These are phyloP conservation scores for Wickerhamiella brachini DNA, from an alignment of 805 yeast species.

Conservation along the genomic window DNA sequence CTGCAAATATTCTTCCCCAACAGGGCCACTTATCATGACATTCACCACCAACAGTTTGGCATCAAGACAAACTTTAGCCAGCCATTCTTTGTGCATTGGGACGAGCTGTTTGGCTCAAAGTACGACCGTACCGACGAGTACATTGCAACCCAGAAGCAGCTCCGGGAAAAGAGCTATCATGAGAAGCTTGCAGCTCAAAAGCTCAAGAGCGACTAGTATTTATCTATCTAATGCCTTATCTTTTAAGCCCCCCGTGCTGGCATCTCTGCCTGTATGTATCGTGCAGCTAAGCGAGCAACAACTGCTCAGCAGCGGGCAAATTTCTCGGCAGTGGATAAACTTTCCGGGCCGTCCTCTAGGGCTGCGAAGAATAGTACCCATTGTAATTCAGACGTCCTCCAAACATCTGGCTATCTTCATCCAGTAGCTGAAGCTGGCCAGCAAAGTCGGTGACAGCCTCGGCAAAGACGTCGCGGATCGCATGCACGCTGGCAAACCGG, in stretches of 20 bases:
- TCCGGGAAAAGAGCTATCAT: background rate
- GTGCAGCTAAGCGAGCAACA: too few relatives aligned
- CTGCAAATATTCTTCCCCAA: conserved; percentile 88
- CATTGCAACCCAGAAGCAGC: conserved; percentile 19
- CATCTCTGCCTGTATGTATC: too few relatives aligned
- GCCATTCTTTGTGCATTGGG: conserved; percentile 96
- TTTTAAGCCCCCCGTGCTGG: background rate
- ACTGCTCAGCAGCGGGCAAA: too few relatives aligned
- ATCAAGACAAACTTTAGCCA: conserved; percentile 86
- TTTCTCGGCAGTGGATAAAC: too few relatives aligned
- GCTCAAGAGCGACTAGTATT: background rate
- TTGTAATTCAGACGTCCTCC: conserved; percentile 26
- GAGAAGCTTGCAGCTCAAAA: background rate
- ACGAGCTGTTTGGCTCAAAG: conserved; percentile 53
- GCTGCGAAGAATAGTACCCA: conserved; percentile 17
- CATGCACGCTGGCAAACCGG: conserved; percentile 2
- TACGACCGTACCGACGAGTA: conserved; percentile 55
- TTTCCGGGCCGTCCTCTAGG: too few relatives aligned
- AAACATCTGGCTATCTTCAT: conserved; percentile 24
- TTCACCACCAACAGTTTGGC: conserved; percentile 95
- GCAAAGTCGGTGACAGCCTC: background rate
- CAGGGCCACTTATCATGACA: conserved; percentile 90
- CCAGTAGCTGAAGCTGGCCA: conserved; percentile 18
- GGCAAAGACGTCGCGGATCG: conserved; percentile 9
- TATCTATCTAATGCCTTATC: too few relatives aligned